A percentile compares a stretch with the other conserved stretches of the same genome.
phyloP scores from a whole-genome alignment of 2,329 filamentous ascomycete species.

The Plenodomus tracheiphilus region DNA sequence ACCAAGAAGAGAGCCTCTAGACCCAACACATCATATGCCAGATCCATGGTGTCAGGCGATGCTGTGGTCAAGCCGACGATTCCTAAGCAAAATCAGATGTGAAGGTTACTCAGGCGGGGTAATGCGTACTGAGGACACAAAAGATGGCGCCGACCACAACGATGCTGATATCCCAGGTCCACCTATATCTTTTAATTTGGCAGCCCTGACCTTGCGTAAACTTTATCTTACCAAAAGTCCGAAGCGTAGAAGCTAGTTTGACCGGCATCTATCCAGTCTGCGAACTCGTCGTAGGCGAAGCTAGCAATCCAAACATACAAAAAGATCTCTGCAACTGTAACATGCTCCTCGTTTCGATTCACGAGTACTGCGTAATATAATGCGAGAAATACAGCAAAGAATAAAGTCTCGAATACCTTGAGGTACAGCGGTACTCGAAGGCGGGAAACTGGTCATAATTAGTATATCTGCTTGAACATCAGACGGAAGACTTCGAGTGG shows the following conservation, averaged over 20 bases:
- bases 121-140: conserved; percentile 66
- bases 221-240: conserved; percentile 53
- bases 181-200: conserved; percentile 8
- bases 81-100: conserved; percentile 51
- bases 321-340: conserved; percentile 70
- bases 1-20: conserved; percentile 89
- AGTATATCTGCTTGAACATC: conserved; percentile 49
- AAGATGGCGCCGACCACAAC: conserved; percentile 74
- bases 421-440: conserved; percentile 80
- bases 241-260: conserved; percentile 65
- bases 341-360: conserved; percentile 65
- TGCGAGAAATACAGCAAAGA: conserved; percentile 74
- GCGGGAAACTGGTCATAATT: conserved; percentile 60
- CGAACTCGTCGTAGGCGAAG: conserved; percentile 79
- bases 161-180: conserved; percentile 54
- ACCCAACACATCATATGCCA: conserved; percentile 86
- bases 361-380: conserved; percentile 88
- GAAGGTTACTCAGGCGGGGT: background rate
- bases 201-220: conserved; percentile 39
- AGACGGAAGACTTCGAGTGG: too few species aligned
- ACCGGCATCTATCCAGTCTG: conserved; percentile 78
- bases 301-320: conserved; percentile 86
- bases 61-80: conserved; percentile 66
- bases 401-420: conserved; percentile 80
- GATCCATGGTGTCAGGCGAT: conserved; percentile 67